phyloP scores from a whole-genome alignment of 2,329 filamentous ascomycete genomes.

The Davidsoniella virescens region DNA sequence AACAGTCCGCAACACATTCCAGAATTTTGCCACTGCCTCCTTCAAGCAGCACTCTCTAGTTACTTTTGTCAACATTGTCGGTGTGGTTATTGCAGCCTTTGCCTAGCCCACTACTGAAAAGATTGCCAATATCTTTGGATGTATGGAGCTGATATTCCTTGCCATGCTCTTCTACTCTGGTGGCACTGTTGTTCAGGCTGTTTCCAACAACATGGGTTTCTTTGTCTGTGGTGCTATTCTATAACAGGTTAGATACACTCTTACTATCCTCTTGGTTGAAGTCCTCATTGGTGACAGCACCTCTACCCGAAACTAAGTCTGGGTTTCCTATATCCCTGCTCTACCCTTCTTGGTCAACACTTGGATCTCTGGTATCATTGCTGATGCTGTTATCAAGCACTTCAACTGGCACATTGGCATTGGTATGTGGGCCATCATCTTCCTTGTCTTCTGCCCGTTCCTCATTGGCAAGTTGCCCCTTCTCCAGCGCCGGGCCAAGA shows the following conservation, averaged over 20 bases:
- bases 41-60: slow-evolving; percentile 38
- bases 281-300: slow-evolving; percentile 49
- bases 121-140: slow-evolving; percentile 46
- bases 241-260: slow-evolving; percentile 48
- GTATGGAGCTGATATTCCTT: slow-evolving; percentile 37
- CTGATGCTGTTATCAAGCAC: slow-evolving; percentile 15
- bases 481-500: slow-evolving; percentile 35
- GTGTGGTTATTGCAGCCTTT: slow-evolving; percentile 41
- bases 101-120: slow-evolving; percentile 41
- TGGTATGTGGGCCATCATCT: too few relatives aligned
- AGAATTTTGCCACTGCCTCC: slow-evolving; percentile 35
- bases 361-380: slow-evolving; percentile 45
- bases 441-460: too few relatives aligned
- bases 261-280: slow-evolving; percentile 43
- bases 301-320: slow-evolving; percentile 42
- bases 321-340: slow-evolving; percentile 48
- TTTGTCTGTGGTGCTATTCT: slow-evolving; percentile 43
- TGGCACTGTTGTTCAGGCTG: slow-evolving; percentile 40
- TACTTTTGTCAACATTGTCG: slow-evolving; percentile 39
- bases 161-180: slow-evolving; percentile 44
- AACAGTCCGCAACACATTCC: slow-evolving; percentile 37
- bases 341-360: slow-evolving; percentile 46
- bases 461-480: slow-evolving; percentile 44
- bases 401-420: too few relatives aligned
- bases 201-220: slow-evolving; percentile 28